Conservation (phyloP, 768 basidiomycete genomes). For the Psilocybe subaeruginosa region DNA sequence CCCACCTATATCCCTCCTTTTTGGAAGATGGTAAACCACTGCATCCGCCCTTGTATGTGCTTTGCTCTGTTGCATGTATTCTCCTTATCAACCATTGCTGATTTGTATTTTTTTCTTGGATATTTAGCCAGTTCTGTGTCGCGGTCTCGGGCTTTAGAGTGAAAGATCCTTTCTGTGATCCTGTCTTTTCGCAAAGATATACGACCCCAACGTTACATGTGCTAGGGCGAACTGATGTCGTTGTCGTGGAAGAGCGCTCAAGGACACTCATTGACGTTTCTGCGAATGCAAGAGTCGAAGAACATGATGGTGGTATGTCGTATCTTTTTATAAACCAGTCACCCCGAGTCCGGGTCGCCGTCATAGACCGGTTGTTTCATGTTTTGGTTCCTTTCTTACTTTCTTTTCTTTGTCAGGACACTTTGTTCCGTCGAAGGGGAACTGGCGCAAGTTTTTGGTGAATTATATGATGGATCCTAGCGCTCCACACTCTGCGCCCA, state of each 20-base stretch:
- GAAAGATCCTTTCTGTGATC: conserved; percentile 48
- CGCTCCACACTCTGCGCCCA: conserved; percentile 49
- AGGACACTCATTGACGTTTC: conserved; percentile 58
- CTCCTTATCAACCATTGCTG: neutral
- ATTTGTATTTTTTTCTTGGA: neutral
- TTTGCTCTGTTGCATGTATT: neutral
- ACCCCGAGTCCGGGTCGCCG: neutral
- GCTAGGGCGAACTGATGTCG: conserved; percentile 74
- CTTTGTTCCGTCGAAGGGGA: conserved; percentile 78
- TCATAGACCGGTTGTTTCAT: neutral
- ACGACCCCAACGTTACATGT: conserved; percentile 79
- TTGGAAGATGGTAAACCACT: conserved; percentile 63
- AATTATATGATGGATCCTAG: conserved; percentile 63
- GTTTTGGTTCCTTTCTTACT: neutral
- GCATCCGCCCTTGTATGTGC: conserved; percentile 74
- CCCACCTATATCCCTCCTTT: conserved; percentile 55
- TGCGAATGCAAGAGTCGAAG: conserved; percentile 62
- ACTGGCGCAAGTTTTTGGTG: conserved; percentile 76
- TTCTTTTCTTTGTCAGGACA: conserved; percentile 54
- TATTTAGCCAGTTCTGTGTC: conserved; percentile 67
- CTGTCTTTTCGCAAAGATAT: conserved; percentile 54
- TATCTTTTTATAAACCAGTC: neutral
- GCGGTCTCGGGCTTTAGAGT: conserved; percentile 74
- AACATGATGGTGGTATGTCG: conserved; percentile 75
- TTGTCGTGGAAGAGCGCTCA: conserved; percentile 74